Base-by-base conservation (phyloP, 2,329 filamentous ascomycete species). In the Sodiomyces alkalinus region DNA sequence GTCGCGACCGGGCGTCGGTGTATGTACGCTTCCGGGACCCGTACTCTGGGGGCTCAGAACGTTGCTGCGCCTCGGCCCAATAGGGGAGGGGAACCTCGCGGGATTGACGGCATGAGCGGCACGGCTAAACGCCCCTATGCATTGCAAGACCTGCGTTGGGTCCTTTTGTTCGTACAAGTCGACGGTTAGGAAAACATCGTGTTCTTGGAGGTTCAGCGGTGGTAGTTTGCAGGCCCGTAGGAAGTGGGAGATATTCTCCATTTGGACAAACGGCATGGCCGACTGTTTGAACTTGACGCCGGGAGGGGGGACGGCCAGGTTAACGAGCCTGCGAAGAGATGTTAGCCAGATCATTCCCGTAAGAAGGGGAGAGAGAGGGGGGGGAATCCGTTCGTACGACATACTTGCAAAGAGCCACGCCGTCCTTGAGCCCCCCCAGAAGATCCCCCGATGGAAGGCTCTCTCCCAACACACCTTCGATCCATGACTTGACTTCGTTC, bases 241-340 rank as follows among this genome's bases (percentile, higher is more conserved):
- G 56, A 94, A 98, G 48, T 92, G 82, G 4, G 86, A 92, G 47
- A 98, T 94, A 51, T 98, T 98, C 53, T 98, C 90, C 86, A 96
- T 96, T 55, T 98, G 90, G 22, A 96, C 87, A 49, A 98, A 98
- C 0, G 90, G 90, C 87, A 96, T 96, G 22, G 74, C 58, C 1
- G 86, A 93, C 47, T 78, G 66, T 57, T 96, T 96, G 68, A 80
- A 96, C 51, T 78, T 83, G 55, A 93, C 70, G 18, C 78, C 78
- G 1, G 81, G 80, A 11, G 76, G 70, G 16, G 81, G 80, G 20
- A 79, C 54, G 18, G 71, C 80, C 32, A 87, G 64, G 47, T 93
- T 96, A 44, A 82, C 70, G 29, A 96, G 74, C 46, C 83, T 90
- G 39, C 19, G 11, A 3, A 27, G 16, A n/a, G 13, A 23, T 19